Conservation (phyloP, 139 green algal species). For the Dunaliella primolecta region DNA sequence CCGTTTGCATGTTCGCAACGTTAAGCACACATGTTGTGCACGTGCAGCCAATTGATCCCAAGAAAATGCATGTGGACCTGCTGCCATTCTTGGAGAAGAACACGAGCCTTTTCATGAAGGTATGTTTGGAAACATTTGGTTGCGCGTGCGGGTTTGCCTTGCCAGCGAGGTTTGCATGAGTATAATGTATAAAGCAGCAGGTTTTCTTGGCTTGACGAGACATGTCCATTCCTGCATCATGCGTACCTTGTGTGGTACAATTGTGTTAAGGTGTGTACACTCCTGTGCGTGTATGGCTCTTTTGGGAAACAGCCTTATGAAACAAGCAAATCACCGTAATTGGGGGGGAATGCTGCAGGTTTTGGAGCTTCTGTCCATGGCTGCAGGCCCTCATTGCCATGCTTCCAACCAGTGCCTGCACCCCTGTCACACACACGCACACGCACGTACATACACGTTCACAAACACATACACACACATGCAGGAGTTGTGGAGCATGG, state of each 20-base stretch:
- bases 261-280: not conserved
- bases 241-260: not conserved
- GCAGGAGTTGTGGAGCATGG: slow-evolving; percentile 85
- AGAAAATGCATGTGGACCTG: slow-evolving; percentile 78
- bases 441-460: not conserved
- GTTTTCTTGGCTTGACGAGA: too few species aligned
- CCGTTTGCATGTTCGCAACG: too few species aligned
- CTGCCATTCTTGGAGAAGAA: slow-evolving; percentile 90
- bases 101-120: slow-evolving; percentile 86
- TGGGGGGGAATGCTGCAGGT: too few species aligned
- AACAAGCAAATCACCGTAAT: too few species aligned
- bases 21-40: too few species aligned
- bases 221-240: not conserved
- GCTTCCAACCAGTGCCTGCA: not conserved
- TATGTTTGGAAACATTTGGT: slow-evolving; percentile 14
- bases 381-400: too few species aligned
- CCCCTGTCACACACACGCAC: not conserved
- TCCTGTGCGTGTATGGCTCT: too few species aligned
- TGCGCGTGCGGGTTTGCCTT: not conserved
- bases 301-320: too few species aligned
- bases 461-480: not conserved
- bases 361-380: too few species aligned
- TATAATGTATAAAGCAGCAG: too few species aligned
- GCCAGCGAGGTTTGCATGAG: not conserved
- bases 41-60: slow-evolving; percentile 62